Evolutionary conservation across 2,329 filamentous ascomycete species (phyloP).

Genomic region (Penicillium sp.): DNA sequence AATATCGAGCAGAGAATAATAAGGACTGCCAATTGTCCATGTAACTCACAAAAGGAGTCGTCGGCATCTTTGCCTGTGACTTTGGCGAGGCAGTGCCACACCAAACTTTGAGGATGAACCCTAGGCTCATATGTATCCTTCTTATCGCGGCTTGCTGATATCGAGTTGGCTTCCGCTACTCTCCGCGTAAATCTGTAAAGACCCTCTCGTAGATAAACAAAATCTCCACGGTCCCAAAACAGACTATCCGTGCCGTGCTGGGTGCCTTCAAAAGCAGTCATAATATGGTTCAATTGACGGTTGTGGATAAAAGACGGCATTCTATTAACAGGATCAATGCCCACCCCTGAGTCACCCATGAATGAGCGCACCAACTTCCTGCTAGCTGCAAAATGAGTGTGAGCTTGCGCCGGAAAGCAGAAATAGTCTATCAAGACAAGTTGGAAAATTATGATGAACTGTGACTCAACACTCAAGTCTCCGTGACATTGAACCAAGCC

Average conservation of each 20-base stretch:
- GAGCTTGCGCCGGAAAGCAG: slow-evolving; percentile 6
- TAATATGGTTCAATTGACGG: slow-evolving; percentile 1
- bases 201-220: background rate
- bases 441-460: slow-evolving; percentile 4
- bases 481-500: background rate
- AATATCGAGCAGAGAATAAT: slow-evolving; percentile 4
- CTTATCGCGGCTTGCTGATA: background rate
- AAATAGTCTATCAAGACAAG: slow-evolving; percentile 11
- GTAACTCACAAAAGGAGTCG: background rate
- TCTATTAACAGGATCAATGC: background rate
- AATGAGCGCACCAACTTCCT: slow-evolving; percentile 5
- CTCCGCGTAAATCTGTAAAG: slow-evolving; percentile 1
- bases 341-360: background rate
- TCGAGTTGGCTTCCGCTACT: background rate
- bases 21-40: slow-evolving; percentile 6
- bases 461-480: background rate
- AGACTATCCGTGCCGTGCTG: slow-evolving; percentile 5
- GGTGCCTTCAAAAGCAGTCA: slow-evolving; percentile 2
- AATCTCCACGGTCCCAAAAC: slow-evolving; percentile 4
- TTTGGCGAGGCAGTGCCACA: slow-evolving; percentile 4
- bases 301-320: slow-evolving; percentile 6
- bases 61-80: background rate
- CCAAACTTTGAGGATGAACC: slow-evolving; percentile 1
- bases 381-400: slow-evolving; percentile 8
- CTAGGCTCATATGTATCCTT: background rate